Conservation (phyloP, 305 asterid genomes). For the Fraxinus nigra region DNA sequence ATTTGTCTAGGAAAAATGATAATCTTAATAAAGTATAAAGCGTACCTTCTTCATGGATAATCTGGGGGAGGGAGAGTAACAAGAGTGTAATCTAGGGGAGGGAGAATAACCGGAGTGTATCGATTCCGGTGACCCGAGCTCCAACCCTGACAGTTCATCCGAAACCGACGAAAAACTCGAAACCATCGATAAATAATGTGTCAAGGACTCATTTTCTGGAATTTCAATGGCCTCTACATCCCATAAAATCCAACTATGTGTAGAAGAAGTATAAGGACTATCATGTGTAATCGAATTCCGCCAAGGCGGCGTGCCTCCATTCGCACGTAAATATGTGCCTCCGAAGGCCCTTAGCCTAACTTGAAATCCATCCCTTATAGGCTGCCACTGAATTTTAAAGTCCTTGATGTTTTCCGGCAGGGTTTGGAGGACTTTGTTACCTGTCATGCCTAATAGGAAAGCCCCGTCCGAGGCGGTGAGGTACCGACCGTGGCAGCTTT, state of each 20-base stretch:
- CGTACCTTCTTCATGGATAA: constrained; percentile 48
- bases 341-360: constrained; percentile 50
- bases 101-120: constrained; percentile 43
- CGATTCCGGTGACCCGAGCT: constrained; percentile 59
- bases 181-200: constrained; percentile 67
- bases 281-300: constrained; percentile 77
- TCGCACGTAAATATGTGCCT: constrained; percentile 71
- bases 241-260: constrained; percentile 73
- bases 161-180: constrained; percentile 70
- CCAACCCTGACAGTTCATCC: constrained; percentile 65
- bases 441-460: constrained; percentile 77
- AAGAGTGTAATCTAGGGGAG: constrained; percentile 31
- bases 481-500: constrained; percentile 64
- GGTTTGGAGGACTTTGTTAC: constrained; percentile 55
- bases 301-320: constrained; percentile 96
- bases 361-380: constrained; percentile 76
- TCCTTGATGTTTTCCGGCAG: constrained; percentile 42
- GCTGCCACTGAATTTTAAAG: constrained; percentile 63
- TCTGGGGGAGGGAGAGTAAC: constrained; percentile 43
- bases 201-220: constrained; percentile 58
- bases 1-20: neutral
- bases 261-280: constrained; percentile 42
- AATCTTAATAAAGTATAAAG: neutral
- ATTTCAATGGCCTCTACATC: constrained; percentile 63
- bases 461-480: constrained; percentile 61